Evolutionary conservation across 441 rosid species (phyloP), one percentile per base, ranked within the genome.

Genomic region (Pelargonium citronellum): DNA sequence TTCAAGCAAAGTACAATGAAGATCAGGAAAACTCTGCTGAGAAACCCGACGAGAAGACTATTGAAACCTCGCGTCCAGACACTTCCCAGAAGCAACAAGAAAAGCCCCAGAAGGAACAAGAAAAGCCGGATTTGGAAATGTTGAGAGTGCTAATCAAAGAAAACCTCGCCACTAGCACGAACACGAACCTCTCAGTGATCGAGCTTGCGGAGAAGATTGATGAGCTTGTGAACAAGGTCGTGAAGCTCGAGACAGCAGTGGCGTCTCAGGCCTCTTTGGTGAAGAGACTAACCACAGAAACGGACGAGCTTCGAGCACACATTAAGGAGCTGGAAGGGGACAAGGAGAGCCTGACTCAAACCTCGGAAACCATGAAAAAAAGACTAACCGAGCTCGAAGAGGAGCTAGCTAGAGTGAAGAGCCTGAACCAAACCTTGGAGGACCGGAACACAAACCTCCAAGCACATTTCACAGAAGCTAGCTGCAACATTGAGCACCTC

Each of bases 171-270:
- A 71, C 70, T 34, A 58, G 62, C 58, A 68, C 84, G 68, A 60
- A 22, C 64, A 60, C 30, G 11, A 81, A 86, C 64, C 83, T 86
- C 34, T 82, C 78, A 4, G 87, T 88, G 70, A 71, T 84, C 46
- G 91, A 90, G 68, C 81, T 95, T 73, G 90, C 89, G 34, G 96
- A 95, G 86, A 88, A 83, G 78, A 89, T 92, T 5, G 96, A 95
- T 77, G 95, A 86, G 69, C 91, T 92, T 67, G 99, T 87, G 74
- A 85, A 80, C 82, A 88, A 87, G 81, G 97, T 89, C 66, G 77
- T 92, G 30, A 75, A 71, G 77, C 68, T 92, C 67, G 96, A 92
- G 79, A 84, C 84, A 15, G 79, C 85, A 27, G 85, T 88, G 67
- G 82, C 93, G 19, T 87, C 95, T 4, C 97, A 92, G 71, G 70